phyloP scores from a whole-genome alignment of 768 basidiomycete genomes.

The Pleurotus eryngii region DNA sequence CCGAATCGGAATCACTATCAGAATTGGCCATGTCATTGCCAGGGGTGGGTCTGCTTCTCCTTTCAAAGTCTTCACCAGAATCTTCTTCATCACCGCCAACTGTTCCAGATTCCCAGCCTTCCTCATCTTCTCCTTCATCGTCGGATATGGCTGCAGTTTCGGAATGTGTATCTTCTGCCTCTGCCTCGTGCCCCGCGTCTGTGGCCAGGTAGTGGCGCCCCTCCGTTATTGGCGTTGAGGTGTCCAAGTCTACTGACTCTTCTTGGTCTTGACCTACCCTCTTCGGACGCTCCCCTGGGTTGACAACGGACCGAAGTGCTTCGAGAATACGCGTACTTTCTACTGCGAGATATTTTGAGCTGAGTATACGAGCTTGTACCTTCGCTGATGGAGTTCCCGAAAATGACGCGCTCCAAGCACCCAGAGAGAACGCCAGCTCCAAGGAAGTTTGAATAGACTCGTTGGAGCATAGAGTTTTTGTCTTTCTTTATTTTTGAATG shows the following conservation, averaged over 20 bases:
- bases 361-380: slow-evolving; percentile 69
- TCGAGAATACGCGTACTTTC: slow-evolving; percentile 52
- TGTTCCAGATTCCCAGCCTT: slow-evolving; percentile 42
- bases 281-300: slow-evolving; percentile 18
- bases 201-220: slow-evolving; percentile 14
- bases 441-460: slow-evolving; percentile 44
- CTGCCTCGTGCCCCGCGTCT: slow-evolving; percentile 19
- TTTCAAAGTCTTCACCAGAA: slow-evolving; percentile 28
- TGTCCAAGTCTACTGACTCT: slow-evolving; percentile 8
- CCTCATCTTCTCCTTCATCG: slow-evolving; percentile 24
- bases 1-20: slow-evolving; percentile 17
- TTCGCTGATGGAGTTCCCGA: slow-evolving; percentile 49
- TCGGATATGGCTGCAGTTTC: slow-evolving; percentile 9
- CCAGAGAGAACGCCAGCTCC: slow-evolving; percentile 34
- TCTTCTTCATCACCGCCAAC: slow-evolving; percentile 28
- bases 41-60: slow-evolving; percentile 9
- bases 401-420: slow-evolving; percentile 25
- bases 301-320: slow-evolving; percentile 41
- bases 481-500: slow-evolving; percentile 74
- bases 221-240: slow-evolving; percentile 24
- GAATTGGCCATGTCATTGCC: slow-evolving; percentile 20
- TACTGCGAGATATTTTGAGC: slow-evolving; percentile 69
- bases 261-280: neutral
- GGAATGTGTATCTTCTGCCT: slow-evolving; percentile 15
- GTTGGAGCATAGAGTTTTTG: slow-evolving; percentile 46